Percentiles rank a stretch among this genome's conserved stretches.
phyloP scores from a whole-genome alignment of 2,329 filamentous ascomycete genomes.

The Penicillium sp. region DNA sequence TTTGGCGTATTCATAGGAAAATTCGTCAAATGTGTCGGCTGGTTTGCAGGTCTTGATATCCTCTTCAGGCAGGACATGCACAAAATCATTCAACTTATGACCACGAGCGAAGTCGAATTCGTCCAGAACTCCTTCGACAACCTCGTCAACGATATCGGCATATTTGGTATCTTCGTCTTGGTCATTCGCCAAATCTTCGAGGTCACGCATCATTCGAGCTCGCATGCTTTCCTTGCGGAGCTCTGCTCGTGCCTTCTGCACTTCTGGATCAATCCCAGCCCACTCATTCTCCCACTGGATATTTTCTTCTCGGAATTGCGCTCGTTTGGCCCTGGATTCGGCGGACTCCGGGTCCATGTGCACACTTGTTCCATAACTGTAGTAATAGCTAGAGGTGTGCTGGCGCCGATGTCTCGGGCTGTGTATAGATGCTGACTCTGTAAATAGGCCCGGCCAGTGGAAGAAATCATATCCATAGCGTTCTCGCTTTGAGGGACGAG shows the following conservation, averaged over 20 bases:
- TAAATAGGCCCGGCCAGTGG: background rate
- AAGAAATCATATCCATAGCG: background rate
- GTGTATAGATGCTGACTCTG: background rate
- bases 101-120: background rate
- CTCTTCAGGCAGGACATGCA: background rate
- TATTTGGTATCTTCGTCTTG: background rate
- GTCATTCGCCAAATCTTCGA: conserved; percentile 5
- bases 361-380: conserved; percentile 30
- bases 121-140: background rate
- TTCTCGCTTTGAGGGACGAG: background rate
- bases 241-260: conserved; percentile 6
- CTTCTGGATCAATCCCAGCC: conserved; percentile 6
- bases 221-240: conserved; percentile 13
- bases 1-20: background rate
- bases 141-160: background rate
- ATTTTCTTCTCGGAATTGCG: conserved; percentile 4
- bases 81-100: background rate
- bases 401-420: background rate
- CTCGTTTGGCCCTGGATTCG: conserved; percentile 22
- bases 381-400: conserved; percentile 22
- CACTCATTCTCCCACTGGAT: conserved; percentile 11
- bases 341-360: conserved; percentile 30
- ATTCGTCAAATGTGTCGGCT: background rate
- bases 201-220: conserved; percentile 13
- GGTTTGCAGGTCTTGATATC: background rate